Base-by-base conservation (phyloP, 805 yeast species). In the Wickerhamomyces subpelliculosus region DNA sequence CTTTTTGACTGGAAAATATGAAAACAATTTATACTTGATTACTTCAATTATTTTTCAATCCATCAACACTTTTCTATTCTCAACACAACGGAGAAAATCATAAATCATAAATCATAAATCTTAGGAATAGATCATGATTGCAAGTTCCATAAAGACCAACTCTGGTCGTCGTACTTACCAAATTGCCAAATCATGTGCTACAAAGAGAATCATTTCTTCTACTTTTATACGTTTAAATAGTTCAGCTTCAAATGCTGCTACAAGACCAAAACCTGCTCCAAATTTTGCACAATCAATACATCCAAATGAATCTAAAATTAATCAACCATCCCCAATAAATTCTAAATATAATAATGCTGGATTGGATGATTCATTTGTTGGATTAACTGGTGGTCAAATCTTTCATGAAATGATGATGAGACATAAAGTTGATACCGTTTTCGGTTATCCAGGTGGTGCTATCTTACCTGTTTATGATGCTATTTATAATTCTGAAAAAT, bases 401-500 rank as follows among this genome's bases (percentile, higher is more conserved):
- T 93, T 93, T 70, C 97, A 90, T 62, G 97, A 90, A 64, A 93
- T 93, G 97, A 93, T 93, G 97, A 71, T 79, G 45, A 78, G 97
- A 61, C 96, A 93, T 61, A 76, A 85, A 38, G 98, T 93, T 41
- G 97, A 93, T 62, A 87, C 96, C 42, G 78, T 93, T 34, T 93
- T 90, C 61, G 98, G 98, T 31, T 93, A 93, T 68, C 95, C 98
- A 39, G 98, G 98, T 56, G 98, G 98, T 61, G 98, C 98, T 49
- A 93, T 93, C 55, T 73, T 93, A 54, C 97, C 98, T 12, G 98
- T 93, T 20, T 93, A 84, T 58, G 98, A 93, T 60, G 97, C 97
- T 49, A 93, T 93, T 51, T 85, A 83, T 71, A 84, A 90, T 68
- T 84, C 96, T 17, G 79, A 81, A 40, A 77, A 84, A 55, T 90